phyloP scores from a whole-genome alignment of 2,329 filamentous ascomycete species.

The Botryotinia calthae region DNA sequence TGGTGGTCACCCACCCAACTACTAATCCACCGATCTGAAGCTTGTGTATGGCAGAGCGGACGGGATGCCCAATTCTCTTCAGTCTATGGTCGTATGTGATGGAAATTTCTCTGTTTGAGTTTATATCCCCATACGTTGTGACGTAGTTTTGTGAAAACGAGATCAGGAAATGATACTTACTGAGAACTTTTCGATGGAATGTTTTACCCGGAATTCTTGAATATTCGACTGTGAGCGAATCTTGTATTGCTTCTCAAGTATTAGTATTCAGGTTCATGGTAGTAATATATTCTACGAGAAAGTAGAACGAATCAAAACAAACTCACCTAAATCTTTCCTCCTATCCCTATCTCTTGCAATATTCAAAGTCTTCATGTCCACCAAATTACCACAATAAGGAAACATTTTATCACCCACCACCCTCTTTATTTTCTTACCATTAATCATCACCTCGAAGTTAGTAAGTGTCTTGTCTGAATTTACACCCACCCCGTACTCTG shows the following conservation, averaged over 20 bases:
- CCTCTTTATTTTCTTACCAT: constrained; percentile 51
- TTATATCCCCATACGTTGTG: not conserved
- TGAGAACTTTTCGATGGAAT: constrained; percentile 77
- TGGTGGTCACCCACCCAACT: constrained; percentile 19
- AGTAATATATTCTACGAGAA: not conserved
- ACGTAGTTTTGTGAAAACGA: not conserved
- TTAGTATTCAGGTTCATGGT: not conserved
- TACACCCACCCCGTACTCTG: constrained; percentile 76
- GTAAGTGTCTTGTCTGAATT: constrained; percentile 76
- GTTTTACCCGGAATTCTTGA: constrained; percentile 69
- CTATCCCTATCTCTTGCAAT: constrained; percentile 66
- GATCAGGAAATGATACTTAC: constrained; percentile 43
- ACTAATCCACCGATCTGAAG: constrained; percentile 18
- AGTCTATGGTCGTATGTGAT: constrained; percentile 19
- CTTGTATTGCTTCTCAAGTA: constrained; percentile 50
- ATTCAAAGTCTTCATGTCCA: constrained; percentile 72
- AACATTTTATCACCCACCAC: constrained; percentile 54
- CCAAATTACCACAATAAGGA: constrained; percentile 82
- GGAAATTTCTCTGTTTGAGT: fast-evolving
- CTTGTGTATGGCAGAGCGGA: constrained; percentile 21
- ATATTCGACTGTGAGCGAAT: constrained; percentile 77
- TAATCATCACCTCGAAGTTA: constrained; percentile 71
- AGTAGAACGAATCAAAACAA: not conserved
- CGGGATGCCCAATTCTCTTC: constrained; percentile 18
- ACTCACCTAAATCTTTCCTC: constrained; percentile 50